These are phyloP conservation scores for Talaromyces islandicus DNA, from an alignment of 2,329 filamentous ascomycete genomes.

Conservation along the genomic window DNA sequence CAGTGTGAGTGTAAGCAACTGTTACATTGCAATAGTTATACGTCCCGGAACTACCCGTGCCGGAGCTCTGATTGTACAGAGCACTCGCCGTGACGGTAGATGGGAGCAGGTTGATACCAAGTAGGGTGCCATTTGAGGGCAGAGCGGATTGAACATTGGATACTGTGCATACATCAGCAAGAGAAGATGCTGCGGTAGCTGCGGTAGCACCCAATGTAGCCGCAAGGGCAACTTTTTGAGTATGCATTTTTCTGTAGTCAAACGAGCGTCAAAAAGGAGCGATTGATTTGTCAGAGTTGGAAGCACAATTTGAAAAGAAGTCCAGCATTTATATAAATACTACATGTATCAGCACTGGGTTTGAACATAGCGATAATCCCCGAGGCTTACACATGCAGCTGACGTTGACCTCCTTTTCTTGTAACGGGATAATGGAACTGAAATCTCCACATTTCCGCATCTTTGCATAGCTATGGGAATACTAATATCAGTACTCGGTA, in stretches of 20 bases:
- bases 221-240: neutral
- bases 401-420: neutral
- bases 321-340: neutral
- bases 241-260: neutral
- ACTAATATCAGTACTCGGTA: neutral
- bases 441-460: neutral
- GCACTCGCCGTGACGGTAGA: conserved; percentile 36
- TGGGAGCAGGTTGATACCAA: conserved; percentile 37
- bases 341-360: neutral
- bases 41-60: conserved; percentile 17
- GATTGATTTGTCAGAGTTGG: neutral
- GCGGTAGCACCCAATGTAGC: conserved; percentile 19
- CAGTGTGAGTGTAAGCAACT: conserved; percentile 38
- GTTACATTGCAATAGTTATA: conserved; percentile 36
- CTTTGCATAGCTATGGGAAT: neutral
- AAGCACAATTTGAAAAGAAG: neutral
- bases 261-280: neutral
- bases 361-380: neutral
- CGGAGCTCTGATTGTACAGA: conserved; percentile 31
- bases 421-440: neutral
- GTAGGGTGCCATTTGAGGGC: conserved; percentile 37
- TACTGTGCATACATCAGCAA: conserved; percentile 39
- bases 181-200: conserved; percentile 27
- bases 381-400: neutral
- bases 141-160: conserved; percentile 38